Evolutionary conservation across 2,329 filamentous ascomycete genomes (phyloP).

Genomic region (Fusarium mexicanum): DNA sequence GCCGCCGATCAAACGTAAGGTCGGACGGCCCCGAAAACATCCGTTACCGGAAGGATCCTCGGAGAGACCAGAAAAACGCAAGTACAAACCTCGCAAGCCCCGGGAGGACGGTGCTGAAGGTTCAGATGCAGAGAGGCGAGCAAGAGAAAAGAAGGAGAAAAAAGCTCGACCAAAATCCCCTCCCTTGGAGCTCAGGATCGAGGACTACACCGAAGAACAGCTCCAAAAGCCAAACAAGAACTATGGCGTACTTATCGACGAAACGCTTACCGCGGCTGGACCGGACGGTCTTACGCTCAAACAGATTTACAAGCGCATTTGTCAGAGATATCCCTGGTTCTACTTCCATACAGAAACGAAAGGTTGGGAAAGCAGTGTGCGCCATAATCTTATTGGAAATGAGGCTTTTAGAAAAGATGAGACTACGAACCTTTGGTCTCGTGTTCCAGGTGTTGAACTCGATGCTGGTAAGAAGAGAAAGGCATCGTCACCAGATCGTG

Average conservation of each 20-base stretch:
- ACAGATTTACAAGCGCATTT: conserved; percentile 71
- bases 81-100: conserved; percentile 71
- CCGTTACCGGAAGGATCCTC: conserved; percentile 65
- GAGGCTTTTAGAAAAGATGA: conserved; percentile 69
- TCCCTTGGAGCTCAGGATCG: conserved; percentile 63
- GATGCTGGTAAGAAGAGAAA: conserved; percentile 71
- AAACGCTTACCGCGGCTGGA: conserved; percentile 64
- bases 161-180: conserved; percentile 69
- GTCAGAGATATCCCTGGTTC: conserved; percentile 67
- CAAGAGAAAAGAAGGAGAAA: conserved; percentile 68
- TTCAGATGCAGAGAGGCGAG: conserved; percentile 65
- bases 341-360: conserved; percentile 69
- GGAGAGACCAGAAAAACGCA: conserved; percentile 69
- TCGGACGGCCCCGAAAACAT: conserved; percentile 72
- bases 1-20: conserved; percentile 69
- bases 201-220: conserved; percentile 67
- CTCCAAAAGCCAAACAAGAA: conserved; percentile 71
- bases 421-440: conserved; percentile 65
- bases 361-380: conserved; percentile 73
- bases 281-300: conserved; percentile 66
- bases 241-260: conserved; percentile 69
- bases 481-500: conserved; percentile 61
- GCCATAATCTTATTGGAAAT: conserved; percentile 70
- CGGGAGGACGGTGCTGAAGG: conserved; percentile 66
- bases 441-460: conserved; percentile 66